Percentiles rank a stretch among this genome's conserved stretches.
Conservation (phyloP, 306 rosid genomes). For the Parietaria judaica region DNA sequence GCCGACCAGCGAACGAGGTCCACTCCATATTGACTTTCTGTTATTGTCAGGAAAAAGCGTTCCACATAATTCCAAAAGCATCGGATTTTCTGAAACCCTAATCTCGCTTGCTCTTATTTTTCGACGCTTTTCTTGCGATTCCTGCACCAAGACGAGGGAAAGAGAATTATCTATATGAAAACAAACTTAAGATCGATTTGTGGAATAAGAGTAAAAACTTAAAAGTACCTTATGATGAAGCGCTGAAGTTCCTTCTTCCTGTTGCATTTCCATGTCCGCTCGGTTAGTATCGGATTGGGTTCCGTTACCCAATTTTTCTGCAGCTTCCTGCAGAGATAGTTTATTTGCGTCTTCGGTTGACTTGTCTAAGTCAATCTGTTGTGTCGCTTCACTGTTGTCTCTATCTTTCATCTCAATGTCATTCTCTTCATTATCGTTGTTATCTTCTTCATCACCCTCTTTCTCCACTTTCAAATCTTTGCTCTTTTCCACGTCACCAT, state of each 20-base stretch:
- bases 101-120: slow-evolving; percentile 39
- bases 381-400: slow-evolving; percentile 31
- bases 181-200: neutral
- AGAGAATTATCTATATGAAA: too few relatives aligned
- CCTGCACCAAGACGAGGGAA: slow-evolving; percentile 37
- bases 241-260: slow-evolving; percentile 26
- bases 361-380: slow-evolving; percentile 29
- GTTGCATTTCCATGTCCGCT: slow-evolving; percentile 23
- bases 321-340: slow-evolving; percentile 16
- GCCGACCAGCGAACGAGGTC: slow-evolving; percentile 61
- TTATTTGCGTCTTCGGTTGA: slow-evolving; percentile 18
- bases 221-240: slow-evolving; percentile 43
- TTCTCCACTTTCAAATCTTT: slow-evolving; percentile 46
- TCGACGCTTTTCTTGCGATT: slow-evolving; percentile 31
- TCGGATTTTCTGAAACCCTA: slow-evolving; percentile 43
- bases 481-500: slow-evolving; percentile 40
- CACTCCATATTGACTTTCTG: slow-evolving; percentile 60
- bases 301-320: slow-evolving; percentile 31
- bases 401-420: slow-evolving; percentile 40
- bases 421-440: slow-evolving; percentile 40
- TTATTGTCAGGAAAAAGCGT: slow-evolving; percentile 50
- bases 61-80: slow-evolving; percentile 60
- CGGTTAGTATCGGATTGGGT: slow-evolving; percentile 22
- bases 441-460: slow-evolving; percentile 33
- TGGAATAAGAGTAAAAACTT: neutral